Conservation (phyloP, 2,329 filamentous ascomycete species). For the Trichoderma sp. region DNA sequence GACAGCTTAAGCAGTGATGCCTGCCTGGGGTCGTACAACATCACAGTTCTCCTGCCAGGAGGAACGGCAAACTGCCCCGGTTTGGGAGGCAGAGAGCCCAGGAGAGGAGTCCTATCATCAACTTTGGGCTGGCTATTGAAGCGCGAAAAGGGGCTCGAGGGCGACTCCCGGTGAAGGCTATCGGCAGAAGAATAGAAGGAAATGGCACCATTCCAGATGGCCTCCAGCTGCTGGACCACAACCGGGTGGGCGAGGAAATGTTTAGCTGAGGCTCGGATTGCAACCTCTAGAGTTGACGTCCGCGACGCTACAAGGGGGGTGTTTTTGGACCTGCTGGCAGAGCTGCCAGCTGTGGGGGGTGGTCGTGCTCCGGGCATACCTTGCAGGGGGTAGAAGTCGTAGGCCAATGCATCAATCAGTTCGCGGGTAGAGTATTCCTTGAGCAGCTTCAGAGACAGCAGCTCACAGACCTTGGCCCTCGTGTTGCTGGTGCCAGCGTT, state of each 20-base stretch:
- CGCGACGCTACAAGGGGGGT: constrained; percentile 62
- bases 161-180: constrained; percentile 66
- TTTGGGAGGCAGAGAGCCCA: constrained; percentile 39
- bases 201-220: constrained; percentile 94
- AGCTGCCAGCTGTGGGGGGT: constrained; percentile 35
- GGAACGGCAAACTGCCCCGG: constrained; percentile 36
- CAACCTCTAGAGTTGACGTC: constrained; percentile 88
- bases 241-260: constrained; percentile 88
- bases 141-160: constrained; percentile 26
- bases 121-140: constrained; percentile 34
- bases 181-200: constrained; percentile 91
- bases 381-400: constrained; percentile 91
- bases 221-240: constrained; percentile 91
- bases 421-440: constrained; percentile 88
- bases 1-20: constrained; percentile 91
- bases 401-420: constrained; percentile 89
- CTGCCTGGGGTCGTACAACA: constrained; percentile 84
- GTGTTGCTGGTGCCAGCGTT: constrained; percentile 83
- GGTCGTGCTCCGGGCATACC: constrained; percentile 59
- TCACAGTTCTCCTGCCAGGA: constrained; percentile 68
- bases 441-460: constrained; percentile 83
- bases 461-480: constrained; percentile 82
- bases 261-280: constrained; percentile 89
- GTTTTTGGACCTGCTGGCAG: constrained; percentile 42
- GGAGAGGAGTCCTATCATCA: constrained; percentile 52